phyloP scores from a whole-genome alignment of 2,329 filamentous ascomycete species.

The Fusarium protoensiforme region DNA sequence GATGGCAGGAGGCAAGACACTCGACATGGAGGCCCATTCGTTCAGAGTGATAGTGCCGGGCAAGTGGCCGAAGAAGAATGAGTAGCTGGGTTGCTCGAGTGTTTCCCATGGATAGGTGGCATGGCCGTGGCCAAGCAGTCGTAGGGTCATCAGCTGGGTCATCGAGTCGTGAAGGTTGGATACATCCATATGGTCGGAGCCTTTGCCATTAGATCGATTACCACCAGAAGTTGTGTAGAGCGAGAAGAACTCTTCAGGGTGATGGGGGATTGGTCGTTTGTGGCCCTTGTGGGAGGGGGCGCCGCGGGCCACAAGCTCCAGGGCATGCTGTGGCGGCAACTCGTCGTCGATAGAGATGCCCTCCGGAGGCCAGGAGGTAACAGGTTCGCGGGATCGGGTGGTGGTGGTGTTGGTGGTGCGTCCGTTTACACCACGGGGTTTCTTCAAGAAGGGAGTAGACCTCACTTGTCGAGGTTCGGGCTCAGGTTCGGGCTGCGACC shows the following conservation, averaged over 20 bases:
- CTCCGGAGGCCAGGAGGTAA: slow-evolving; percentile 68
- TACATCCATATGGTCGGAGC: slow-evolving; percentile 56
- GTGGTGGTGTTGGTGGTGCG: slow-evolving; percentile 5
- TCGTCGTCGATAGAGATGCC: slow-evolving; percentile 61
- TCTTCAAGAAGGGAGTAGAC: slow-evolving; percentile 27
- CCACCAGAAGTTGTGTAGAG: slow-evolving; percentile 63
- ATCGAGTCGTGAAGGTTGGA: slow-evolving; percentile 65
- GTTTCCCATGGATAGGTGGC: slow-evolving; percentile 73
- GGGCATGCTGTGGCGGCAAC: slow-evolving; percentile 64
- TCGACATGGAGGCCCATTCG: slow-evolving; percentile 72
- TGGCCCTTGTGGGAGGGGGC: slow-evolving; percentile 68
- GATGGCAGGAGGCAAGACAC: slow-evolving; percentile 65
- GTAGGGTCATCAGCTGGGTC: slow-evolving; percentile 68
- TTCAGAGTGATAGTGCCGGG: slow-evolving; percentile 80
- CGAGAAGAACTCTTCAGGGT: slow-evolving; percentile 64
- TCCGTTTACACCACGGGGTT: slow-evolving; percentile 27
- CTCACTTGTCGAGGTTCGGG: slow-evolving; percentile 28
- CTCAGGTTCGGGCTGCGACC: slow-evolving; percentile 49
- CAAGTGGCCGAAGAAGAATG: slow-evolving; percentile 72
- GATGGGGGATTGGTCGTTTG: slow-evolving; percentile 64
- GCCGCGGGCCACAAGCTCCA: slow-evolving; percentile 68
- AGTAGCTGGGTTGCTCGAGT: slow-evolving; percentile 78
- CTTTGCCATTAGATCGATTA: slow-evolving; percentile 54
- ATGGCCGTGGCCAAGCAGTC: slow-evolving; percentile 55
- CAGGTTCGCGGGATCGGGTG: slow-evolving; percentile 42